These are phyloP conservation scores for Umbelopsis vinacea DNA, from an alignment of 192 early-diverging fungal genomes.

Conservation along the genomic window DNA sequence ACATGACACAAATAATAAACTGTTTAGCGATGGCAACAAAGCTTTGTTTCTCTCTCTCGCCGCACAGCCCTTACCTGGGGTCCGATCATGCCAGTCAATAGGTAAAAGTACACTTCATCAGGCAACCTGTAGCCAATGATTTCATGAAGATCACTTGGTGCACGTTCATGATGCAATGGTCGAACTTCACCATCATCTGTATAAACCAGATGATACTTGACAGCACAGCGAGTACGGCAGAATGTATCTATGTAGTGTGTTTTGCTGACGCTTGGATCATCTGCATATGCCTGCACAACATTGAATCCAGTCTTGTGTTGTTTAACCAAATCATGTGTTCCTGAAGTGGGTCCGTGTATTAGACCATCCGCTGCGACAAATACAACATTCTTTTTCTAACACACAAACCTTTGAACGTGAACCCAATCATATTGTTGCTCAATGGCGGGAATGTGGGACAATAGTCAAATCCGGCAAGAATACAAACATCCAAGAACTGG, in stretches of 20 bases:
- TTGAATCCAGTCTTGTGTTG: slow-evolving; percentile 77
- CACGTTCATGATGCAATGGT: slow-evolving; percentile 63
- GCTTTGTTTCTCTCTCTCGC: neutral
- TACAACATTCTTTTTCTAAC: neutral
- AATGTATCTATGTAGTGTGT: slow-evolving; percentile 72
- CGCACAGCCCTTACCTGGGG: slow-evolving; percentile 44
- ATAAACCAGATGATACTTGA: slow-evolving; percentile 74
- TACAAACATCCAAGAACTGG: slow-evolving; percentile 79
- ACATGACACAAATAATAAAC: no score
- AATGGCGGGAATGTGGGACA: slow-evolving; percentile 75
- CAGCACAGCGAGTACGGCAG: slow-evolving; percentile 70
- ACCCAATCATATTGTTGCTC: slow-evolving; percentile 50
- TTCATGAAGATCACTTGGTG: slow-evolving; percentile 82
- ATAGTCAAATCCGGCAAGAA: slow-evolving; percentile 80
- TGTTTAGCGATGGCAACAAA: neutral
- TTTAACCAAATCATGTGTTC: slow-evolving; percentile 61
- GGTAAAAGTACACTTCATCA: slow-evolving; percentile 67
- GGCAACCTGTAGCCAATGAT: slow-evolving; percentile 82
- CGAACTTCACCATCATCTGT: slow-evolving; percentile 70
- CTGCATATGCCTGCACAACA: slow-evolving; percentile 66
- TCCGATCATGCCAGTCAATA: slow-evolving; percentile 67
- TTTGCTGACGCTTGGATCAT: slow-evolving; percentile 58
- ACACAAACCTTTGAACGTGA: slow-evolving; percentile 67
- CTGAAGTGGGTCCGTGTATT: neutral
- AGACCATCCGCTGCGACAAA: neutral